phyloP scores from a whole-genome alignment of 164 flowering plant genomes.

The Vitis amurensis region DNA sequence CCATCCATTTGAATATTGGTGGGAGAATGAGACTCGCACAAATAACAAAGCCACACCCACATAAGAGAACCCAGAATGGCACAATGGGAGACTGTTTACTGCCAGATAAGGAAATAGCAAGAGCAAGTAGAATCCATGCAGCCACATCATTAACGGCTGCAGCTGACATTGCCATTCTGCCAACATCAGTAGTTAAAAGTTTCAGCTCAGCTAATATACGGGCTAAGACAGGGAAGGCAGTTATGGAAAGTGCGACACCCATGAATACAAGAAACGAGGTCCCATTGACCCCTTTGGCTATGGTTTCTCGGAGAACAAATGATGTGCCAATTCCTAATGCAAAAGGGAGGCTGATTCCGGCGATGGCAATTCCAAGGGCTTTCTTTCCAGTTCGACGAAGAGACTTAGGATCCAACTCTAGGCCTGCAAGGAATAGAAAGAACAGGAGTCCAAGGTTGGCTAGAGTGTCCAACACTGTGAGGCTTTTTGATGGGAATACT shows the following conservation, averaged over 20 bases:
- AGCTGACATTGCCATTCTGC: conserved; percentile 85
- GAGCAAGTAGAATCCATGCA: conserved; percentile 83
- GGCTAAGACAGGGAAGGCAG: conserved; percentile 84
- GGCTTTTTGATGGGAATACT: conserved; percentile 59
- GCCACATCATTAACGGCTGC: conserved; percentile 83
- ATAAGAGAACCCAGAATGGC: conserved; percentile 61
- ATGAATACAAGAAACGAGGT: conserved; percentile 67
- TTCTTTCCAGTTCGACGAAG: conserved; percentile 58
- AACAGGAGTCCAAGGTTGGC: conserved; percentile 81
- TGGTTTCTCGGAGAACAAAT: conserved; percentile 47
- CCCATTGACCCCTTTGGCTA: conserved; percentile 47
- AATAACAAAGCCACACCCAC: conserved; percentile 46
- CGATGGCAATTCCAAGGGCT: conserved; percentile 59
- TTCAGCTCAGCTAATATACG: conserved; percentile 83
- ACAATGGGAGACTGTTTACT: conserved; percentile 41
- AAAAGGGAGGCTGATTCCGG: conserved; percentile 73
- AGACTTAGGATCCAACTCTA: conserved; percentile 63
- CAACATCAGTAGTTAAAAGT: conserved; percentile 80
- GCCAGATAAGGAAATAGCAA: conserved; percentile 75
- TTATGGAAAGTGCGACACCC: conserved; percentile 87
- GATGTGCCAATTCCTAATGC: conserved; percentile 66
- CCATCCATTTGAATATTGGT: conserved; percentile 55
- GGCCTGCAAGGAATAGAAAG: conserved; percentile 71
- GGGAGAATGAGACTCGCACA: conserved; percentile 28
- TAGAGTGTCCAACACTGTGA: conserved; percentile 72